Conservation (phyloP, 352 stramenopile species). For the Thraustochytrium aureum region DNA sequence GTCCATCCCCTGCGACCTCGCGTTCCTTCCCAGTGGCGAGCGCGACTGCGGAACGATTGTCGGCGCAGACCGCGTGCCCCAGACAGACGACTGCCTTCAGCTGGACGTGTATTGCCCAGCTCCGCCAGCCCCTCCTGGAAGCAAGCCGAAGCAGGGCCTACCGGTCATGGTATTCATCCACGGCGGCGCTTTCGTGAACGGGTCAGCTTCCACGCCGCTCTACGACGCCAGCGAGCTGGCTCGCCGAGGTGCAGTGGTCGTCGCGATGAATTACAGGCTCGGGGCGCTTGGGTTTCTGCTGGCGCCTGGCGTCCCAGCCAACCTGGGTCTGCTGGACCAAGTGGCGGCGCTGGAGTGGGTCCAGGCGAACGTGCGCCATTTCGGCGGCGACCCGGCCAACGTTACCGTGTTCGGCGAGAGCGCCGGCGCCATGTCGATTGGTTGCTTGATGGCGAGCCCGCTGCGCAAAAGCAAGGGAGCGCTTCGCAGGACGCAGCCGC, state of each 20-base stretch:
- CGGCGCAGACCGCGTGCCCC: not conserved
- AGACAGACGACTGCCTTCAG: not conserved
- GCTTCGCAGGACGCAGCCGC: too few species aligned
- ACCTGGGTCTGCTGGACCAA: conserved; percentile 61
- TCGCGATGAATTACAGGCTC: conserved; percentile 75
- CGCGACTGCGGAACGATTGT: not conserved
- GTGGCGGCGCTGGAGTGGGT: conserved; percentile 60
- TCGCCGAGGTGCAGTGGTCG: conserved; percentile 61
- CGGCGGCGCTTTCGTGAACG: conserved; percentile 69
- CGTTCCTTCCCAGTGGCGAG: not conserved
- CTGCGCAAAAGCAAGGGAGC: too few species aligned
- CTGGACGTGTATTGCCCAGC: not conserved
- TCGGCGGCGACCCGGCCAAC: conserved; percentile 59
- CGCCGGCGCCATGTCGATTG: conserved; percentile 58
- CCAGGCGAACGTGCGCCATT: conserved; percentile 61
- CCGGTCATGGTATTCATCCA: conserved; percentile 75
- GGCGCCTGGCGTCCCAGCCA: conserved; percentile 30
- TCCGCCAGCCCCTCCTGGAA: too few species aligned
- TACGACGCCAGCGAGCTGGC: conserved; percentile 58
- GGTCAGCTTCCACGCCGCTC: conserved; percentile 56
- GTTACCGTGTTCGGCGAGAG: conserved; percentile 63
- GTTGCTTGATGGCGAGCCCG: conserved; percentile 35
- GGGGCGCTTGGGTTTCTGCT: conserved; percentile 70
- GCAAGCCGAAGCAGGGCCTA: conserved; percentile 23
- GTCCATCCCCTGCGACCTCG: not conserved